Evolutionary conservation across 1,284 basidiomycete genomes (phyloP).

Genomic region (Malassezia vespertilionis): DNA sequence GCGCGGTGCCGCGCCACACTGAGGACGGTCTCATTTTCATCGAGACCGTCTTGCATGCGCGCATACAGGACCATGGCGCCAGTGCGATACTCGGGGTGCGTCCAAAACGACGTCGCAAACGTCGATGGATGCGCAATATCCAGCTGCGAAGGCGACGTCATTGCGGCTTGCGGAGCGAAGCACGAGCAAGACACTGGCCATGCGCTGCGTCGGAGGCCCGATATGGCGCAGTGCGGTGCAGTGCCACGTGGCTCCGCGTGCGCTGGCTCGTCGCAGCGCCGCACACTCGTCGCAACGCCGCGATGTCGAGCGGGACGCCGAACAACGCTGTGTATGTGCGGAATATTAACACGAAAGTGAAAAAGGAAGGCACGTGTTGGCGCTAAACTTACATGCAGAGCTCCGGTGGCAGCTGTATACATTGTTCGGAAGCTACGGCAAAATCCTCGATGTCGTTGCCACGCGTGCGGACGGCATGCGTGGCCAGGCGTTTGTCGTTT

Average conservation of each 20-base stretch:
- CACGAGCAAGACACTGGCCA: neutral
- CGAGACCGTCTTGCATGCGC: constrained; percentile 36
- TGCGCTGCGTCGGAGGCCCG: neutral
- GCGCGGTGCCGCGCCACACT: constrained; percentile 34
- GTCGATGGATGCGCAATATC: constrained; percentile 33
- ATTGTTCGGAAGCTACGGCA: constrained; percentile 85
- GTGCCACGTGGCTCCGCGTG: neutral
- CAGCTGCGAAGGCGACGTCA: constrained; percentile 34
- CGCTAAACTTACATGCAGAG: constrained; percentile 51
- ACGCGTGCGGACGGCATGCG: constrained; percentile 74
- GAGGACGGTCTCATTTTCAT: constrained; percentile 38
- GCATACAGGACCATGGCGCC: constrained; percentile 32
- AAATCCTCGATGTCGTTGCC: constrained; percentile 86
- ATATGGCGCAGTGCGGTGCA: neutral
- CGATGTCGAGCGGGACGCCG: constrained; percentile 51
- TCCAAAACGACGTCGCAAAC: constrained; percentile 41
- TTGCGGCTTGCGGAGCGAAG: constrained; percentile 7
- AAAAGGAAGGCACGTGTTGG: constrained; percentile 59
- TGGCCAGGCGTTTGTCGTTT: constrained; percentile 93
- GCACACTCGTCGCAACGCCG: neutral
- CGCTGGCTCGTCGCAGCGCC: neutral
- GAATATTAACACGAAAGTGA: constrained; percentile 84
- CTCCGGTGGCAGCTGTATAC: constrained; percentile 70
- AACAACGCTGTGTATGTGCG: constrained; percentile 84
- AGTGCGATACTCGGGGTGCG: constrained; percentile 35